These are phyloP conservation scores for Peziza echinospora DNA, from an alignment of 495 filamentous ascomycete genomes.

Conservation along the genomic window DNA sequence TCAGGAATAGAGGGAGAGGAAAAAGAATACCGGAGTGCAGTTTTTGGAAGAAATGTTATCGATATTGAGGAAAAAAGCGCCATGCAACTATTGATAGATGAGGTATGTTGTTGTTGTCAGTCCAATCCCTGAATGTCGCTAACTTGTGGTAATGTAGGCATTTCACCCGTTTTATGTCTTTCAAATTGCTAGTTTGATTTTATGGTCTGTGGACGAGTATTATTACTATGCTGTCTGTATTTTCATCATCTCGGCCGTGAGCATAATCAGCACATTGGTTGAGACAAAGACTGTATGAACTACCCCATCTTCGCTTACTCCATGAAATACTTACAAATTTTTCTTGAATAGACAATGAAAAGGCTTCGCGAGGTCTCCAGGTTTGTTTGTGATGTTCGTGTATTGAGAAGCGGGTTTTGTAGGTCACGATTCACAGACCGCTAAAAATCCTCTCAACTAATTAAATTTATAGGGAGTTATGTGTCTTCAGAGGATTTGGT, in stretches of 20 bases:
- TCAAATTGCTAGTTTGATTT: slow-evolving; percentile 78
- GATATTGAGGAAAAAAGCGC: slow-evolving; percentile 76
- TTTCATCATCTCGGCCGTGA: slow-evolving; percentile 79
- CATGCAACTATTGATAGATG: slow-evolving; percentile 66
- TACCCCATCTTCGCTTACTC: slow-evolving; percentile 2
- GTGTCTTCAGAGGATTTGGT: slow-evolving; percentile 73
- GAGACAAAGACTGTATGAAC: slow-evolving; percentile 58
- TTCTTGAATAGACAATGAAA: slow-evolving; percentile 52
- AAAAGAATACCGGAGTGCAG: slow-evolving; percentile 54
- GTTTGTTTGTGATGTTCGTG: slow-evolving; percentile 87
- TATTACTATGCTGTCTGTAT: slow-evolving; percentile 96
- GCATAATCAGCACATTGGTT: slow-evolving; percentile 69
- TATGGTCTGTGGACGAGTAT: slow-evolving; percentile 91
- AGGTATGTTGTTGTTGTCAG: slow-evolving; percentile 33
- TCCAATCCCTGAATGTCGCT: neutral
- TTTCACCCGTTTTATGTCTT: slow-evolving; percentile 98
- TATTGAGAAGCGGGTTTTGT: slow-evolving; percentile 90
- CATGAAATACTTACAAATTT: slow-evolving; percentile 7
- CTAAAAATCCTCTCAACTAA: slow-evolving; percentile 1
- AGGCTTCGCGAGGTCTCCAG: slow-evolving; percentile 76
- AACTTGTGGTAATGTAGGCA: slow-evolving; percentile 28
- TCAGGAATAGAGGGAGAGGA: slow-evolving; percentile 78
- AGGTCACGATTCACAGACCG: slow-evolving; percentile 23
- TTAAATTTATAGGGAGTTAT: slow-evolving; percentile 41
- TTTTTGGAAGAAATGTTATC: slow-evolving; percentile 78